phyloP scores from a whole-genome alignment of 78 protist genomes.

The Planoprotostelium fungivorum region DNA sequence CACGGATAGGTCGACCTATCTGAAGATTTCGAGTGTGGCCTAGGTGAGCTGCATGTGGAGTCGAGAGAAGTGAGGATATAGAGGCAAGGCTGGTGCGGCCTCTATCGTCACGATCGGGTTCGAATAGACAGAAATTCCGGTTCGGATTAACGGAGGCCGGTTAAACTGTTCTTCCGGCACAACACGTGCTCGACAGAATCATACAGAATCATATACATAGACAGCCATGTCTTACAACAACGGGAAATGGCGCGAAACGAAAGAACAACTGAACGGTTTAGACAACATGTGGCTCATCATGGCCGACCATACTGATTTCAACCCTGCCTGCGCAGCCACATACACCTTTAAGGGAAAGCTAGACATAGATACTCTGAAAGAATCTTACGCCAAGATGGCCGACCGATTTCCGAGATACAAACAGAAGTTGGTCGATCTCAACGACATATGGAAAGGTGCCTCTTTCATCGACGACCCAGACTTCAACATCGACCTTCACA shows the following conservation, averaged over 20 bases:
- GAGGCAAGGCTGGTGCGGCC: too few relatives aligned
- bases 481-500: not conserved
- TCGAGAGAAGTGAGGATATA: too few relatives aligned
- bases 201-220: not conserved
- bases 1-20: too few relatives aligned
- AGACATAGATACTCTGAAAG: not conserved
- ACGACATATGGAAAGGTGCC: not conserved
- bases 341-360: not conserved
- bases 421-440: not conserved
- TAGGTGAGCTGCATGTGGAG: too few relatives aligned
- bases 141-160: too few relatives aligned
- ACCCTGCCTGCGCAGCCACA: not conserved
- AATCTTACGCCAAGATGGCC: not conserved
- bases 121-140: too few relatives aligned
- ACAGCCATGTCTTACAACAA: not conserved
- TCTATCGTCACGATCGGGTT: too few relatives aligned
- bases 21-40: too few relatives aligned
- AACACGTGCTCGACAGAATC: not conserved
- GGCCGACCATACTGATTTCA: not conserved
- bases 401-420: not conserved
- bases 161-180: not conserved
- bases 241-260: not conserved
- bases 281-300: not conserved
- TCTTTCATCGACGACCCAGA: not conserved
- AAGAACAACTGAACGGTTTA: not conserved